Percentiles rank a stretch among this genome's conserved stretches.
These are phyloP conservation scores for Talaromyces atroroseus DNA, from an alignment of 2,329 filamentous ascomycete genomes.

Conservation along the genomic window DNA sequence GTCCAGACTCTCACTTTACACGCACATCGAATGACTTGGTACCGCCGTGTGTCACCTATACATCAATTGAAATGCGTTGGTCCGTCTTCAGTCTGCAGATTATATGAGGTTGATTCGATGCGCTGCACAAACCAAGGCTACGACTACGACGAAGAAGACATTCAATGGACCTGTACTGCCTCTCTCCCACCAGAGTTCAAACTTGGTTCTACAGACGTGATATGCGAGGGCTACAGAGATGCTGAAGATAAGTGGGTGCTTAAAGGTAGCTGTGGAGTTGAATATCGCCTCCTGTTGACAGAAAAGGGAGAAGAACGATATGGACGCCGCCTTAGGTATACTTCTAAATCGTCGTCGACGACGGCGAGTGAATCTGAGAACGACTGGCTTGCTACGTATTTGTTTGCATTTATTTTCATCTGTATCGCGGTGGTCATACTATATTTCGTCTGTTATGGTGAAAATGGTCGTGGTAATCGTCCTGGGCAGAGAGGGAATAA, in stretches of 20 bases:
- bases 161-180: slow-evolving; percentile 87
- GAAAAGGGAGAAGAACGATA: slow-evolving; percentile 67
- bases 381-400: slow-evolving; percentile 5
- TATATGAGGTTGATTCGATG: slow-evolving; percentile 75
- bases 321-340: slow-evolving; percentile 39
- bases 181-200: slow-evolving; percentile 59
- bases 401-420: slow-evolving; percentile 25
- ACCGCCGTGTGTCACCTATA: slow-evolving; percentile 69
- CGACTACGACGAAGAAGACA: slow-evolving; percentile 71
- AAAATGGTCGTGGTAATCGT: slow-evolving; percentile 15
- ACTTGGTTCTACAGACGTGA: slow-evolving; percentile 80
- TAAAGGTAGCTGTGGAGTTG: slow-evolving; percentile 86
- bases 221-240: slow-evolving; percentile 80
- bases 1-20: slow-evolving; percentile 77
- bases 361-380: neutral
- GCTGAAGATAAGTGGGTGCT: slow-evolving; percentile 79
- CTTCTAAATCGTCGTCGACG: neutral
- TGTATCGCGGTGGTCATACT: slow-evolving; percentile 22
- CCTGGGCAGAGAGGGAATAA: slow-evolving; percentile 28
- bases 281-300: slow-evolving; percentile 77
- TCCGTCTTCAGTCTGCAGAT: slow-evolving; percentile 55
- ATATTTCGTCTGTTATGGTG: slow-evolving; percentile 16
- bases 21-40: slow-evolving; percentile 60
- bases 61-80: slow-evolving; percentile 77
- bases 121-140: slow-evolving; percentile 82